A percentile compares a stretch with the other conserved stretches of the same genome.
Conservation (phyloP, 2,329 filamentous ascomycete genomes). For the Fusarium stilboides region DNA sequence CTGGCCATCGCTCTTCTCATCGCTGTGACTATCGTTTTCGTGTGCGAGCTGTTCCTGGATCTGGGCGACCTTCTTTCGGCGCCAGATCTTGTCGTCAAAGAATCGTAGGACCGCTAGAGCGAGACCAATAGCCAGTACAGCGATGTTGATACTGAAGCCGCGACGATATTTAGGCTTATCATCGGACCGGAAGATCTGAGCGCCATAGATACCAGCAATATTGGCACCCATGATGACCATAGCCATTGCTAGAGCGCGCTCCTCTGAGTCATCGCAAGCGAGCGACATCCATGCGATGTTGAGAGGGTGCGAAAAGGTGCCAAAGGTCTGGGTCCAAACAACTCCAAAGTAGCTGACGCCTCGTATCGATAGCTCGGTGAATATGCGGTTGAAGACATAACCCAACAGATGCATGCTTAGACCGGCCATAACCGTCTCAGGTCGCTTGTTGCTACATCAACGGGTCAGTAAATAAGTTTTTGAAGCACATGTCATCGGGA, state of each 20-base stretch:
- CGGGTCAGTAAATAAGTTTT: rapidly evolving
- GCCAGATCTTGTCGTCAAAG: constrained; percentile 58
- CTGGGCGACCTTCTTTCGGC: constrained; percentile 21
- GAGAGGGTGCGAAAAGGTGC: constrained; percentile 69
- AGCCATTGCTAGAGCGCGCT: constrained; percentile 72
- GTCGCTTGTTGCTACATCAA: constrained; percentile 59
- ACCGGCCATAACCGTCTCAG: constrained; percentile 67
- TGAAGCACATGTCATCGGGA: too few species aligned
- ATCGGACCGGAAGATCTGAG: constrained; percentile 70
- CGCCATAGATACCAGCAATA: constrained; percentile 72
- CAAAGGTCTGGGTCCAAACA: constrained; percentile 69
- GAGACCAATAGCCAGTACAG: constrained; percentile 61
- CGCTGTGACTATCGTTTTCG: constrained; percentile 29
- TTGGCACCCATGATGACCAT: constrained; percentile 75
- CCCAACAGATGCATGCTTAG: constrained; percentile 64
- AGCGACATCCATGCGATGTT: constrained; percentile 74
- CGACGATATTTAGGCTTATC: constrained; percentile 67
- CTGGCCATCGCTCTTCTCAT: constrained; percentile 23
- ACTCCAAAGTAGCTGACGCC: constrained; percentile 68
- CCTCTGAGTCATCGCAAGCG: constrained; percentile 69
- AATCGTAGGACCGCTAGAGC: constrained; percentile 59
- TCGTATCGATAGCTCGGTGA: constrained; percentile 61
- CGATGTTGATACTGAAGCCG: constrained; percentile 64
- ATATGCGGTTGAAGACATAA: constrained; percentile 68
- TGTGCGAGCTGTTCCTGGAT: constrained; percentile 22